Base-by-base conservation (phyloP, 768 basidiomycete genomes). In the Phlebiopsis gigantea region DNA sequence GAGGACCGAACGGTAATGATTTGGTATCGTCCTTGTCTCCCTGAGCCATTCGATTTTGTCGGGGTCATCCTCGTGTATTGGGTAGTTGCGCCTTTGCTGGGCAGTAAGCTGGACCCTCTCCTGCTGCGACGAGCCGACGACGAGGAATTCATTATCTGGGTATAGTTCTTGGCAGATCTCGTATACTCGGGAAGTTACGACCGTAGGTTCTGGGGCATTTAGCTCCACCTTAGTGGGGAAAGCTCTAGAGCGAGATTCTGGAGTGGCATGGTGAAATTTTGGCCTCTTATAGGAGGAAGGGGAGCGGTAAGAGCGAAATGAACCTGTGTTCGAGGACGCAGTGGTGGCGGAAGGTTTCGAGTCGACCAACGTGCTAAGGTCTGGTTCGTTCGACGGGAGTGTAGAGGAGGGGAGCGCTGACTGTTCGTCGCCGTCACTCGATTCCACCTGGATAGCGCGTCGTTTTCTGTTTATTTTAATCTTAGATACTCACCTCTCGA, bases 1-100 rank as follows among this genome's bases (percentile, higher is more conserved):
- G 5, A 61, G 65, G 2, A 85, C 79, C 28, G 76, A 75, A 3
- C 56, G 46, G 56, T 78, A 87, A 21, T 73, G 73, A 3, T 66
- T 65, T 0, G 63, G 59, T 19, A 61, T 59, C 7, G 57, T 66
- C 5, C 64, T 63, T 8, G 68, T 59, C 6, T 61, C 59, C 34
- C 51, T 56, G 19, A 63, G 64, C 75, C 79, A 78, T 49, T 69
- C 62, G 26, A 79, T 71, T 5, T 58, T 57, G 19, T 57, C 24
- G 0, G 77, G 76, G 56, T 74, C 58, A 5, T 46, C 46, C 6
- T 60, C 29, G 55, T 71, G 68, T 0, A 62, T 52, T 5, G 31
- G 31, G 14, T 51, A 31, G 21, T n/a, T 30, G 3, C 39, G 30
- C 31, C 21, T 30, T 21, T 51, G 29, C 2, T 14, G 31, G 5